Evolutionary conservation across 345 rosid genomes (phyloP).

Genomic region (Combretum micranthum): DNA sequence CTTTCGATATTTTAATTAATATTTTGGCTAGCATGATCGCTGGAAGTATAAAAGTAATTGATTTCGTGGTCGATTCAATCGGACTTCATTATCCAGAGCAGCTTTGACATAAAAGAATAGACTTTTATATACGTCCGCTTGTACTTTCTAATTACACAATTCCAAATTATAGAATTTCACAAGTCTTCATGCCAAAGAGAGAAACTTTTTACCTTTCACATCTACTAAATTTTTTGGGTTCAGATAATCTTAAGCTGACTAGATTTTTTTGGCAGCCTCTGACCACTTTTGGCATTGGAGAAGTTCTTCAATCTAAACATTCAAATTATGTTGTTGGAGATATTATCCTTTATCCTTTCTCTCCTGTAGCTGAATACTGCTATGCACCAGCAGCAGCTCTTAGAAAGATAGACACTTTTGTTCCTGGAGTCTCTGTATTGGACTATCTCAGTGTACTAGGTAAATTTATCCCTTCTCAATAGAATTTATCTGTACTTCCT

Average conservation of each 20-base stretch:
- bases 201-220: background rate
- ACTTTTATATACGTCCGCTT: too few species aligned
- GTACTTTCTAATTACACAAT: too few species aligned
- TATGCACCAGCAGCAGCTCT: conserved; percentile 11
- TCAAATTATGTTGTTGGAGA: conserved; percentile 13
- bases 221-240: background rate
- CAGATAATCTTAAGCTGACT: background rate
- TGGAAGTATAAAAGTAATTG: too few species aligned
- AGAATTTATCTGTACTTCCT: background rate
- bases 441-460: conserved; percentile 28
- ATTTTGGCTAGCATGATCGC: too few species aligned
- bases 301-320: conserved; percentile 21
- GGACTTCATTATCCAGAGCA: too few species aligned
- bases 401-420: conserved; percentile 13
- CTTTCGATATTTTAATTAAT: too few species aligned
- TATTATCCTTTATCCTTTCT: conserved; percentile 8
- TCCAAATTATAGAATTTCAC: too few species aligned
- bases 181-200: too few species aligned
- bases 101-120: too few species aligned
- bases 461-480: background rate
- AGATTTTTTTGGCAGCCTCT: conserved; percentile 9
- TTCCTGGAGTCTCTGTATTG: conserved; percentile 11
- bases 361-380: conserved; percentile 21
- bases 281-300: conserved; percentile 23
- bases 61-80: too few species aligned